phyloP scores from a whole-genome alignment of 176 grass and related monocot genomes.

The Coix lacrymajobi region DNA sequence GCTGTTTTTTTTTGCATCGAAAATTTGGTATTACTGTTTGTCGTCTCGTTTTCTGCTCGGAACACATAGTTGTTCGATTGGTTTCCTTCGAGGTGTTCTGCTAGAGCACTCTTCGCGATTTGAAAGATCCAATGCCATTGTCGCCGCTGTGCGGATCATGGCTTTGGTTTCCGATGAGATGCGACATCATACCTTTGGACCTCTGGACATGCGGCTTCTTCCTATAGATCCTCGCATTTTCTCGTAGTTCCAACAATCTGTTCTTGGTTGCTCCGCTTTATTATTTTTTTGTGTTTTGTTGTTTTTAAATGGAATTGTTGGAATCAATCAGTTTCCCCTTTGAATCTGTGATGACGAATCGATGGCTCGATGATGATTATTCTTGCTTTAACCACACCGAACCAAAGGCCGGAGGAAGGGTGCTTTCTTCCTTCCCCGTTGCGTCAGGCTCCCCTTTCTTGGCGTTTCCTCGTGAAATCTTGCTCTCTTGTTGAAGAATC shows the following conservation, averaged over 20 bases:
- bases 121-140: background rate
- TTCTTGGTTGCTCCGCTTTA: too few species aligned
- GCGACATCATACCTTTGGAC: conserved; percentile 15
- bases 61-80: background rate
- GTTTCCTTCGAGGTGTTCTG: background rate
- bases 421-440: background rate
- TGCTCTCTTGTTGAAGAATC: background rate
- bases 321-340: background rate
- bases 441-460: background rate
- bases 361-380: conserved; percentile 47
- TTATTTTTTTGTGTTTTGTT: background rate
- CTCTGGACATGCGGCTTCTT: conserved; percentile 43
- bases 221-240: conserved; percentile 35
- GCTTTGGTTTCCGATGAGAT: background rate
- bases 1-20: too few species aligned
- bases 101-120: conserved; percentile 19
- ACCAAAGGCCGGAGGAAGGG: conserved; percentile 6
- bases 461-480: conserved; percentile 4
- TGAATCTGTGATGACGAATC: background rate
- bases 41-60: rapidly evolving
- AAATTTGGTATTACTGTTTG: too few species aligned
- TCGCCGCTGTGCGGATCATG: background rate
- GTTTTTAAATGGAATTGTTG: background rate
- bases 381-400: conserved; percentile 64
- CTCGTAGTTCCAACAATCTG: conserved; percentile 30